Percentiles rank a stretch among this genome's conserved stretches.
phyloP scores from a whole-genome alignment of 345 rosid species.

The Populus davidiana region DNA sequence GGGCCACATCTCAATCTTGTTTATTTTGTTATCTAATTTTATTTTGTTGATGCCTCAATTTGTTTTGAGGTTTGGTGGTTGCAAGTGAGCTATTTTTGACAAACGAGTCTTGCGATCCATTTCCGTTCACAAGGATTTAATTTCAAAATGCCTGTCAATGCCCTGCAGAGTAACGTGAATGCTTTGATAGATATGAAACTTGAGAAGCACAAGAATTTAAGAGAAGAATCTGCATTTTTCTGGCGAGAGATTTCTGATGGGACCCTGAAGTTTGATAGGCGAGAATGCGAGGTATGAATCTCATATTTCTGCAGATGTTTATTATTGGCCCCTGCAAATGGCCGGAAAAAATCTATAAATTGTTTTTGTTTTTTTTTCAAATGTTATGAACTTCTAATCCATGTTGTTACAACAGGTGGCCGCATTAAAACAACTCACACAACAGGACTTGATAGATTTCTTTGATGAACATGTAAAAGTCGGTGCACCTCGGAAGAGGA shows the following conservation, averaged over 20 bases:
- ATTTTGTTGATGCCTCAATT: neutral
- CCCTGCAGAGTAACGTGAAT: conserved; percentile 63
- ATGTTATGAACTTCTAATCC: neutral
- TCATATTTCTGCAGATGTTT: neutral
- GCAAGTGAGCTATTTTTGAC: neutral
- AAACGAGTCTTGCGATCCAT: neutral
- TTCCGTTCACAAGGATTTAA: neutral
- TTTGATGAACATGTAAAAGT: conserved; percentile 66
- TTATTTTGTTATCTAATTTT: neutral
- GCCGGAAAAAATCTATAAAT: neutral
- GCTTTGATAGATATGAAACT: conserved; percentile 89
- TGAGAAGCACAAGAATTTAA: conserved; percentile 82
- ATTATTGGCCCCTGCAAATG: neutral
- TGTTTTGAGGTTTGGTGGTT: neutral
- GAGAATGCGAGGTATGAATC: conserved; percentile 64
- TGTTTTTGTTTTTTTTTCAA: no score
- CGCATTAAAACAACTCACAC: conserved; percentile 54
- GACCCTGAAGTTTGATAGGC: conserved; percentile 71
- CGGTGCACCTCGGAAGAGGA: conserved; percentile 59
- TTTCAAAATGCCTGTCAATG: neutral
- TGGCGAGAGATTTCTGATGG: conserved; percentile 69
- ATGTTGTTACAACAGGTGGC: conserved; percentile 49
- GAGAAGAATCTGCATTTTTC: conserved; percentile 75
- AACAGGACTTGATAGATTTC: conserved; percentile 68
- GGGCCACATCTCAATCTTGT: no score